A percentile compares a stretch with the other conserved stretches of the same genome.
These are phyloP conservation scores for Colletotrichum noveboracense DNA, from an alignment of 2,329 filamentous ascomycete genomes.

Conservation along the genomic window DNA sequence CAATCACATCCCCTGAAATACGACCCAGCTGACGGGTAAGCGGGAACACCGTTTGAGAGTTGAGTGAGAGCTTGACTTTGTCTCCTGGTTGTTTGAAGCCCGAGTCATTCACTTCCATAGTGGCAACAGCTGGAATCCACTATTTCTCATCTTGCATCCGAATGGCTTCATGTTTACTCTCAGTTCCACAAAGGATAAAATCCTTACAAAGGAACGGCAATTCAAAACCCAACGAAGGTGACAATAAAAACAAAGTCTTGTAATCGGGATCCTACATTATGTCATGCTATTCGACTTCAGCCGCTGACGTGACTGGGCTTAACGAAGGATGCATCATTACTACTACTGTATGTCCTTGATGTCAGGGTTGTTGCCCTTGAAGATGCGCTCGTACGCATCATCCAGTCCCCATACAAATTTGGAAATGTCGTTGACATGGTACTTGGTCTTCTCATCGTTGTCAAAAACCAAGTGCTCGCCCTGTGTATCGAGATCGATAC, in stretches of 20 bases:
- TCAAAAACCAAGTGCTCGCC: constrained; percentile 27
- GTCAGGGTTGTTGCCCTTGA: constrained; percentile 20
- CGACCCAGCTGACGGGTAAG: background rate
- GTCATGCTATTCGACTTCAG: background rate
- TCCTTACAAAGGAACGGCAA: background rate
- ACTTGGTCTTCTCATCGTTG: constrained; percentile 21
- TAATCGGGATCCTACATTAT: background rate
- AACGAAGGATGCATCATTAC: background rate
- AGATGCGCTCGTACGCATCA: constrained; percentile 17
- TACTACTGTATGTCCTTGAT: background rate
- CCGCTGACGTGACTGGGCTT: background rate
- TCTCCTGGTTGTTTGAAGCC: background rate
- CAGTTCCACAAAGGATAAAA: background rate
- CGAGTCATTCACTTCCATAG: background rate
- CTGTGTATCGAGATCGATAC: constrained; percentile 26
- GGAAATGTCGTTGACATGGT: constrained; percentile 20
- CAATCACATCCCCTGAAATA: background rate
- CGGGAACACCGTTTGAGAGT: background rate
- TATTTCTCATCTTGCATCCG: background rate
- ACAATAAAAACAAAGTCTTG: background rate
- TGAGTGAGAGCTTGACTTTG: background rate
- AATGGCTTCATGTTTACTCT: background rate
- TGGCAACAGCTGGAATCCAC: background rate
- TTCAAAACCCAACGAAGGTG: background rate
- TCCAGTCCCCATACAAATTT: constrained; percentile 19